Conservation (phyloP, 305 asterid species). For the Rubia balearica region DNA sequence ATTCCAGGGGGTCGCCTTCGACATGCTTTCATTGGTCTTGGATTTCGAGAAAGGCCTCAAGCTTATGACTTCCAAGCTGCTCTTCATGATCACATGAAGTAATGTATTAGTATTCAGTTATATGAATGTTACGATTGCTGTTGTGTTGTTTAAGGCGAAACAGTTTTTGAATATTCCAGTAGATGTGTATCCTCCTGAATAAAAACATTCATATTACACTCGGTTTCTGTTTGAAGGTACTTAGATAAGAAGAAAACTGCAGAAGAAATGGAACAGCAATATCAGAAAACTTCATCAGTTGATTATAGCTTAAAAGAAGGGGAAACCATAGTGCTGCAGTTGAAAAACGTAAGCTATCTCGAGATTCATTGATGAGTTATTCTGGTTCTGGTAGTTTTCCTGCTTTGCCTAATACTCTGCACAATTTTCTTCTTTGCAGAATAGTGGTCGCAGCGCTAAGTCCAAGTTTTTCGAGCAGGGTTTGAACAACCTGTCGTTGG, state of each 20-base stretch:
- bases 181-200: not conserved
- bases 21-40: constrained; percentile 95
- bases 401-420: not conserved
- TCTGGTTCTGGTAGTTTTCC: not conserved
- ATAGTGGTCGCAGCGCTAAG: constrained; percentile 41
- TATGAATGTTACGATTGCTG: constrained; percentile 2
- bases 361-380: constrained; percentile 6
- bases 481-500: constrained; percentile 54
- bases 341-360: constrained; percentile 50
- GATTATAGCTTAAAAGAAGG: constrained; percentile 97
- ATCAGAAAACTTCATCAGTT: constrained; percentile 63
- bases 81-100: constrained; percentile 96
- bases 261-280: constrained; percentile 94
- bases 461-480: constrained; percentile 89
- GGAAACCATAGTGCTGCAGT: constrained; percentile 80
- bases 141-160: not conserved
- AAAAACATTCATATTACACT: constrained; percentile 5
- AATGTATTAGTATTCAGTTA: constrained; percentile 17
- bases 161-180: not conserved
- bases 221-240: constrained; percentile 44
- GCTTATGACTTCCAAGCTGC: constrained; percentile 99
- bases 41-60: constrained; percentile 95
- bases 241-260: constrained; percentile 89
- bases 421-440: constrained; percentile 28
- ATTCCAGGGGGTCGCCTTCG: constrained; percentile 78